Base-by-base conservation (phyloP, 2,329 filamentous ascomycete species). In the Parastagonospora avenae region DNA sequence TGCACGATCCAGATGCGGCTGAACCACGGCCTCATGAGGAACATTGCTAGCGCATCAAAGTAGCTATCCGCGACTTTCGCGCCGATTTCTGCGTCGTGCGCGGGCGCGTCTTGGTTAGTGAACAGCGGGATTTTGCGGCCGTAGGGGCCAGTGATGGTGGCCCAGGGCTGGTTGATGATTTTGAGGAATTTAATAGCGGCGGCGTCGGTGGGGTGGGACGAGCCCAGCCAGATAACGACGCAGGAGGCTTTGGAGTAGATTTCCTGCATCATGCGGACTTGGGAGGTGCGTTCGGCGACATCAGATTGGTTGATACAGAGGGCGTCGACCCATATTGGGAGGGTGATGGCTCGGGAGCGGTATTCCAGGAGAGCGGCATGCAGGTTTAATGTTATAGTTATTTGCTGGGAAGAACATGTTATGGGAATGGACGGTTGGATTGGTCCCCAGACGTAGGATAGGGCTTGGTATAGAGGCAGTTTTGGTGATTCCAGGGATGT, bases 1-100 rank as follows among this genome's bases (percentile, higher is more conserved):
- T 44, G 31, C 12, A 44, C 42, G 35, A 52, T 48, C 45, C 45
- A 52, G n/a, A 52, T 45, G n/a, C 50, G 50, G 9, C 33, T 39
- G 31, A 52, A 52, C 44, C 45, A 52, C 6, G 50, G 50, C 30
- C 31, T 28, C 16, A 44, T 28, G 16, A 52, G 15, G 19, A 52
- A 52, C 10, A 32, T 32, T 12, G 38, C 44, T 19, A 52, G 19
- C 19, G 49, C 49, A 14, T 32, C 39, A 14, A 48, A 42, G 14
- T 12, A 31, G 3, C 9, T 4, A 30, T 45, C 24, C 16, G 50
- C 36, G 4, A 52, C 24, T 4, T 19, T 30, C 1, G 6, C 12
- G 2, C 35, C 29, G 1, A 48, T 7, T 8, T 16, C 16, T 1
- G 24, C 40, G 14, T 46, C 43, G 35, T 46, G 28, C 24, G 19